Percentiles rank a stretch among this genome's conserved stretches.
These are phyloP conservation scores for Urtica urens DNA, from an alignment of 306 rosid genomes.

Conservation along the genomic window DNA sequence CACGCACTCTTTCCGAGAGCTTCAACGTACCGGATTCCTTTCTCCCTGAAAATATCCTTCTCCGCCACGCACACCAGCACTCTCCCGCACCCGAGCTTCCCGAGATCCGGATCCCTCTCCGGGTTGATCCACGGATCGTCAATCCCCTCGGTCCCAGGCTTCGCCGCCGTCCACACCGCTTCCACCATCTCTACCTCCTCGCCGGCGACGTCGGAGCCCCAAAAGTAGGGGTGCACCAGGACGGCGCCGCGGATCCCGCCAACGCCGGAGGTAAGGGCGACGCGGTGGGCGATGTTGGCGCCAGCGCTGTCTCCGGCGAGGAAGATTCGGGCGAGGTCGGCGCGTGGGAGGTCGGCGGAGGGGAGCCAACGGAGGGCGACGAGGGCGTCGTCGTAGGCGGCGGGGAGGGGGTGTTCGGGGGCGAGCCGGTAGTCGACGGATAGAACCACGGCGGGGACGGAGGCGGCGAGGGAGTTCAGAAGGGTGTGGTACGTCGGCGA, in stretches of 20 bases:
- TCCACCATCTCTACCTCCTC: neutral
- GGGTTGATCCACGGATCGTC: slow-evolving; percentile 27
- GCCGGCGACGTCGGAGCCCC: slow-evolving; percentile 11
- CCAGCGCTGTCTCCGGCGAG: slow-evolving; percentile 64
- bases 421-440: slow-evolving; percentile 48
- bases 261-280: neutral
- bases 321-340: slow-evolving; percentile 16
- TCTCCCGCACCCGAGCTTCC: slow-evolving; percentile 24
- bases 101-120: slow-evolving; percentile 26
- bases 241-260: slow-evolving; percentile 29
- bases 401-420: slow-evolving; percentile 49
- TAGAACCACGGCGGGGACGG: slow-evolving; percentile 25
- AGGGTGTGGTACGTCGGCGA: slow-evolving; percentile 31
- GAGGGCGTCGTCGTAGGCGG: slow-evolving; percentile 45
- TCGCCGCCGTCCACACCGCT: neutral
- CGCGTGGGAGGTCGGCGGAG: slow-evolving; percentile 29
- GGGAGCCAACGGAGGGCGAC: slow-evolving; percentile 32
- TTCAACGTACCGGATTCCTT: slow-evolving; percentile 19
- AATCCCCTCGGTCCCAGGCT: neutral
- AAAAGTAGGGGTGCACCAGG: slow-evolving; percentile 38
- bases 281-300: slow-evolving; percentile 7
- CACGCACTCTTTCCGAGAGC: slow-evolving; percentile 39
- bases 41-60: slow-evolving; percentile 27
- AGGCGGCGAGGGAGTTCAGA: slow-evolving; percentile 22
- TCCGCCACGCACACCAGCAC: slow-evolving; percentile 35